Conservation (phyloP, 2,329 filamentous ascomycete genomes). For the Phyllachora maydis region DNA sequence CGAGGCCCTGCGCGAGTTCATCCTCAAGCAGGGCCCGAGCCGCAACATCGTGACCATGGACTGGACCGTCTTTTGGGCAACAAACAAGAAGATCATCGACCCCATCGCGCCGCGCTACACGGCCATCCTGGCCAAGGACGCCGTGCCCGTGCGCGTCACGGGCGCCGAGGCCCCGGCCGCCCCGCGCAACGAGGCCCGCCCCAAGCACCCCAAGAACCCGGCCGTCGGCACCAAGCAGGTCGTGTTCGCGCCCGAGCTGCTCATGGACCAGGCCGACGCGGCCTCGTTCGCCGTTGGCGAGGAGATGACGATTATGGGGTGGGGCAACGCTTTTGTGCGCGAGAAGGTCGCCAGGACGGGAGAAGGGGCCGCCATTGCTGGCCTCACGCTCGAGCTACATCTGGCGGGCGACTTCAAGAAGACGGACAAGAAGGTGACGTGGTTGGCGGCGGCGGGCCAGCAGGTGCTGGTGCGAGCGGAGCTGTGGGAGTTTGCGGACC, state of each 20-base stretch:
- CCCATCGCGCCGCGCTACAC: slow-evolving; percentile 53
- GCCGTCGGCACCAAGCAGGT: slow-evolving; percentile 72
- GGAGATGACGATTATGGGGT: slow-evolving; percentile 88
- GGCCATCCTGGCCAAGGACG: slow-evolving; percentile 45
- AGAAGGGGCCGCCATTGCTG: slow-evolving; percentile 33
- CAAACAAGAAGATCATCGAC: slow-evolving; percentile 66
- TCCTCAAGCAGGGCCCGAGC: slow-evolving; percentile 62
- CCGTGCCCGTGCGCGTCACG: slow-evolving; percentile 46
- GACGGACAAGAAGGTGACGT: slow-evolving; percentile 89
- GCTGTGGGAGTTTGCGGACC: slow-evolving; percentile 81
- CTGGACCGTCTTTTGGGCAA: slow-evolving; percentile 51
- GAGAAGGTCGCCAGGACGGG: slow-evolving; percentile 40
- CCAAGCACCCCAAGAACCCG: slow-evolving; percentile 74
- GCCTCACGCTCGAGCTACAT: slow-evolving; percentile 62
- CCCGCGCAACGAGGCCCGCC: slow-evolving; percentile 52
- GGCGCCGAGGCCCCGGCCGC: slow-evolving; percentile 41
- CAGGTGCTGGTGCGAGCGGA: slow-evolving; percentile 62
- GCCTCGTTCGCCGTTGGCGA: slow-evolving; percentile 61
- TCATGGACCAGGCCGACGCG: slow-evolving; percentile 72
- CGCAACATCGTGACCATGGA: slow-evolving; percentile 70
- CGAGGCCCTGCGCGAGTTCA: slow-evolving; percentile 62
- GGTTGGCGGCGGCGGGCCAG: slow-evolving; percentile 58
- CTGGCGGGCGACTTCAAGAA: slow-evolving; percentile 81
- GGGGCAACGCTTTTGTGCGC: slow-evolving; percentile 71
- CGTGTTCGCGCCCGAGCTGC: slow-evolving; percentile 48